Evolutionary conservation across 2,329 filamentous ascomycete species (phyloP), one percentile per base, ranked within the genome.

Genomic region (Microsporum audouinii): DNA sequence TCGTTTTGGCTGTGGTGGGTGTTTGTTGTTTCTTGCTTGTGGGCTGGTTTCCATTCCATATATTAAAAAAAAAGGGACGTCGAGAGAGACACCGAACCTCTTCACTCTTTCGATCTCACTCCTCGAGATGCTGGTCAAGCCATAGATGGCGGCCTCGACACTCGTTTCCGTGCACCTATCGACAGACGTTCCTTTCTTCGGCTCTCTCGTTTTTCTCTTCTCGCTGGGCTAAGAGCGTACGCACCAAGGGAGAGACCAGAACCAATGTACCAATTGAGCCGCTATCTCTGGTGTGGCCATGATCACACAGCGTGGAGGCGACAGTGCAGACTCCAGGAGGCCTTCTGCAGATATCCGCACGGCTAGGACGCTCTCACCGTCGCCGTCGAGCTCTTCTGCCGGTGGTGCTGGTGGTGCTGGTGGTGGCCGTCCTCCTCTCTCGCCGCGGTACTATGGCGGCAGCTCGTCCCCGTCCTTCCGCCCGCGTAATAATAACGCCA

Each of bases 261-360:
- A 43, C 55, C 34, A 57, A 57, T 57, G 55, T 57, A 27, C 55
- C 55, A 39, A 39, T 39, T 31, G 55, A 23, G 36, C 34, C 36
- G 36, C 55, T 57, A 17, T 41, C 34, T 57, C 39, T 41, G 55
- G 68, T 43, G 73, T 75, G 74, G 72, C 73, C 71, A 76, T 76
- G 74, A 73, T 75, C 74, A 75, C 72, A 72, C 72, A 71, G 70
- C 71, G 71, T 73, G 72, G 69, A 68, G 69, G 68, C 63, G 62
- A 66, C 64, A 70, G 65, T 68, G 68, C 71, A 63, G 68, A 69
- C 62, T 45, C 55, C 45, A 45, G 49, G 36, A 51, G 47, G 51
- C 34, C 56, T 12, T 53, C 62, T 60, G 51, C 69, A 69, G 63
- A 65, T 68, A 60, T 64, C 68, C 62, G 67, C 66, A 39, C 36